These are phyloP conservation scores for Fusarium staphyleae DNA, from an alignment of 2,329 filamentous ascomycete species.

Conservation along the genomic window DNA sequence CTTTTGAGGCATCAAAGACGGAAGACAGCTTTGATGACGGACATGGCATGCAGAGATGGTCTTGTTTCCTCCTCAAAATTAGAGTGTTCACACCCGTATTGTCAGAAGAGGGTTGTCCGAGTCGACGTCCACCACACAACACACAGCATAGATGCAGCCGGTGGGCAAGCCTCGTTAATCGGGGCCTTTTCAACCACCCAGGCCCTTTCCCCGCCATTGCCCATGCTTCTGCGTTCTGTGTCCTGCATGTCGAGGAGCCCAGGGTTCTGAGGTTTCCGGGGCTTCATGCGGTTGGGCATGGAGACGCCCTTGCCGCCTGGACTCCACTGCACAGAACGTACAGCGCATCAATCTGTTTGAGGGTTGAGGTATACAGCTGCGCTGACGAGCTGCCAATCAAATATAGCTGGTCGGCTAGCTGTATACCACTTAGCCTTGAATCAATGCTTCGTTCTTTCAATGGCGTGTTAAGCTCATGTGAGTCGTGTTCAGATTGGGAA, in stretches of 20 bases:
- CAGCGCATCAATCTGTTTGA: slow-evolving; percentile 51
- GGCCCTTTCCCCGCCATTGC: slow-evolving; percentile 16
- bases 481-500: too few species aligned
- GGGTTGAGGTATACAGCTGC: too few species aligned
- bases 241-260: slow-evolving; percentile 32
- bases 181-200: slow-evolving; percentile 28
- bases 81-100: neutral
- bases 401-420: too few species aligned
- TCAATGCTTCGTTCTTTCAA: too few species aligned
- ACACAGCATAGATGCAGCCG: slow-evolving; percentile 22
- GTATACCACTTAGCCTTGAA: too few species aligned
- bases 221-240: slow-evolving; percentile 21
- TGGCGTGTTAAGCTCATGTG: too few species aligned
- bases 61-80: slow-evolving; percentile 23
- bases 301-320: slow-evolving; percentile 54
- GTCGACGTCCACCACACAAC: slow-evolving; percentile 9
- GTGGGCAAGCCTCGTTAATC: slow-evolving; percentile 35
- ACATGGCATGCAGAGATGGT: neutral
- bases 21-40: neutral
- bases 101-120: slow-evolving; percentile 1
- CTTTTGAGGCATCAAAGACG: slow-evolving; percentile 25
- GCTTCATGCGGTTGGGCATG: slow-evolving; percentile 56
- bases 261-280: slow-evolving; percentile 28
- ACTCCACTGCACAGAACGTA: slow-evolving; percentile 51
- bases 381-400: too few species aligned